A percentile compares a stretch with the other conserved stretches of the same genome.
Conservation (phyloP, 176 grass and related monocot genomes). For the Miscanthus lutarioriparius region DNA sequence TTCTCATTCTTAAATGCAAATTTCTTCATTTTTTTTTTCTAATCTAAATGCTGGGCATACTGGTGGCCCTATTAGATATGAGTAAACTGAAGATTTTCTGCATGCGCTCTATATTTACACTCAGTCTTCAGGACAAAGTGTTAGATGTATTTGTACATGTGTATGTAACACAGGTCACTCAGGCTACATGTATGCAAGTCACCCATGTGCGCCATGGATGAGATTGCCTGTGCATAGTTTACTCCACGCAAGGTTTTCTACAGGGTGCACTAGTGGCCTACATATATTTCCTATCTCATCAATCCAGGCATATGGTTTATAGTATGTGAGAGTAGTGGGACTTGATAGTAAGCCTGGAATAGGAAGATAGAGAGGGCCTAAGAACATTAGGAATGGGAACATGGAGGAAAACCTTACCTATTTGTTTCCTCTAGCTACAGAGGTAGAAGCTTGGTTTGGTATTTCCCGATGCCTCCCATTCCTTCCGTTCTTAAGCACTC, state of each 20-base stretch:
- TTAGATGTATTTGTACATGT: neutral
- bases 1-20: neutral
- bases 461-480: conserved; percentile 39
- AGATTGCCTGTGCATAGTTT: neutral
- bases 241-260: neutral
- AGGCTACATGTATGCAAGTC: too few relatives aligned
- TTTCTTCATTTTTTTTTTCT: neutral
- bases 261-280: neutral
- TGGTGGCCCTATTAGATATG: neutral
- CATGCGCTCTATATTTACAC: neutral
- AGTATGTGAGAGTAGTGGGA: neutral
- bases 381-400: neutral
- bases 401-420: neutral
- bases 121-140: neutral
- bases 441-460: conserved; percentile 9
- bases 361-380: conserved; percentile 36
- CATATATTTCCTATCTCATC: conserved; percentile 1
- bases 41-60: neutral
- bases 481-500: conserved; percentile 26
- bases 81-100: conserved; percentile 24
- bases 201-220: neutral
- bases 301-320: neutral
- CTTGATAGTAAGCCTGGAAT: conserved; percentile 31
- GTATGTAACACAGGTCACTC: too few relatives aligned
- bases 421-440: neutral